phyloP scores from a whole-genome alignment of 2,329 filamentous ascomycete genomes.

The Rachicladosporium sp. region DNA sequence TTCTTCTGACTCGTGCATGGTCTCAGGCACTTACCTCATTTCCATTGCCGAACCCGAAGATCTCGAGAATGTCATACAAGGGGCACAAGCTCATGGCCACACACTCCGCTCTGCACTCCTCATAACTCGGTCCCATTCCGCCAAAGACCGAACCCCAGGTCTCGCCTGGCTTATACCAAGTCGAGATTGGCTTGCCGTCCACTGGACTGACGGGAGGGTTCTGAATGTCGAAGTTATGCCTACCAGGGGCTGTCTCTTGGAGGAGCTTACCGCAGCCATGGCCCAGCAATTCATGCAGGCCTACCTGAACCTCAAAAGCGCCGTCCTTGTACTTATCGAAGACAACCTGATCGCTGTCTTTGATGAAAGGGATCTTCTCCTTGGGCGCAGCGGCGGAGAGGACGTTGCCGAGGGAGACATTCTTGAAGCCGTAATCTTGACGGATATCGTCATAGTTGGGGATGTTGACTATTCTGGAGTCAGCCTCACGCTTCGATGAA shows the following conservation, averaged over 20 bases:
- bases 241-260: slow-evolving; percentile 70
- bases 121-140: slow-evolving; percentile 73
- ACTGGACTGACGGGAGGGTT: slow-evolving; percentile 75
- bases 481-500: no score
- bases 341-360: slow-evolving; percentile 60
- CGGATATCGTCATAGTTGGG: slow-evolving; percentile 64
- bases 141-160: slow-evolving; percentile 93
- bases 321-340: slow-evolving; percentile 75
- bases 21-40: slow-evolving; percentile 23
- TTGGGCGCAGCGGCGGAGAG: slow-evolving; percentile 82
- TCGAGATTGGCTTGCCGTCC: slow-evolving; percentile 61
- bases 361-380: slow-evolving; percentile 85
- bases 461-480: slow-evolving; percentile 15
- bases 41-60: slow-evolving; percentile 84
- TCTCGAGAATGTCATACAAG: slow-evolving; percentile 76
- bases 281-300: slow-evolving; percentile 77
- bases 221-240: slow-evolving; percentile 76
- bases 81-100: slow-evolving; percentile 86
- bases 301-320: slow-evolving; percentile 91
- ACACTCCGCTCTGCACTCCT: slow-evolving; percentile 88
- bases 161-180: slow-evolving; percentile 89
- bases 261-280: slow-evolving; percentile 91
- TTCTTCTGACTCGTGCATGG: no score
- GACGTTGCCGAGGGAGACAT: slow-evolving; percentile 87
- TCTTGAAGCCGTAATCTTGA: slow-evolving; percentile 80